phyloP scores from a whole-genome alignment of 2,329 filamentous ascomycete species.

The Fusarium verticillioides region DNA sequence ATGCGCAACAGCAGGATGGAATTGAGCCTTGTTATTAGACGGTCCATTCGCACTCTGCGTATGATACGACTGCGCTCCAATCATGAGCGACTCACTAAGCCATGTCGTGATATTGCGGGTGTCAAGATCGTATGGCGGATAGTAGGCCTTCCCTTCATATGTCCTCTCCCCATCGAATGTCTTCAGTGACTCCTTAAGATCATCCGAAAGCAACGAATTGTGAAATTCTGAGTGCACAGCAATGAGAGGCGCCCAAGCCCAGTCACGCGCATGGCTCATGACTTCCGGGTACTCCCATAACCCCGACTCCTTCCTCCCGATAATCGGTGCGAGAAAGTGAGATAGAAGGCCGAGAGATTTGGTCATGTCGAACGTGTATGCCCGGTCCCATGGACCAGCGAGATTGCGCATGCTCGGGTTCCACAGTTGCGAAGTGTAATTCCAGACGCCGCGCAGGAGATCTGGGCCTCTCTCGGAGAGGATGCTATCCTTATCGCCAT shows the following conservation, averaged over 20 bases:
- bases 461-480: conserved; percentile 57
- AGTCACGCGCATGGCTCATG: conserved; percentile 69
- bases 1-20: conserved; percentile 16
- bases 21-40: conserved; percentile 12
- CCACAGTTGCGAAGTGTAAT: conserved; percentile 61
- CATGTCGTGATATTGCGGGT: conserved; percentile 68
- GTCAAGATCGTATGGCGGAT: conserved; percentile 50
- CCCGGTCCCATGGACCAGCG: conserved; percentile 70
- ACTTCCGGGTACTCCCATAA: conserved; percentile 50
- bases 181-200: conserved; percentile 44
- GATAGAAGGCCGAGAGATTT: conserved; percentile 53
- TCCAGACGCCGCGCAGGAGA: conserved; percentile 64
- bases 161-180: conserved; percentile 7
- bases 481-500: conserved; percentile 50
- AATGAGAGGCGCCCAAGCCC: conserved; percentile 64
- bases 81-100: conserved; percentile 64
- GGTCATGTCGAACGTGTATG: conserved; percentile 71
- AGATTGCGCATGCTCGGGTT: conserved; percentile 67
- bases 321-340: conserved; percentile 18
- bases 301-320: not conserved
- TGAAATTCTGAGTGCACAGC: conserved; percentile 63
- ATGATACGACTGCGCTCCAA: conserved; percentile 62
- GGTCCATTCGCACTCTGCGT: not conserved
- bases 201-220: conserved; percentile 55
- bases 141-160: conserved; percentile 9